These are phyloP conservation scores for Cucumis sativus DNA, from an alignment of 306 rosid genomes.

Conservation along the genomic window Cucumber_9930_V3 NC_026659.2:26674501-26675000, in stretches of 20 bases:
- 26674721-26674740: not conserved
- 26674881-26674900: slow-evolving; percentile 2
- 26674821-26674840: not conserved
- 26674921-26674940: slow-evolving; percentile 4
- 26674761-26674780: not conserved
- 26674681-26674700: not conserved
- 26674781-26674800: slow-evolving; percentile 8
- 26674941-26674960: slow-evolving; percentile 5
- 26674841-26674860: not conserved
- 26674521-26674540: too few relatives aligned
- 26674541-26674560: too few relatives aligned
- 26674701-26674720: not conserved
- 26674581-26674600: too few relatives aligned
- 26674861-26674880: slow-evolving; percentile 1
- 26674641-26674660: not conserved
- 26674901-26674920: slow-evolving; percentile 13
- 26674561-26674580: too few relatives aligned
- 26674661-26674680: not conserved
- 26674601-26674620: too few relatives aligned
- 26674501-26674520: too few relatives aligned
- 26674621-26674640: not conserved
- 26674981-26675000: not conserved
- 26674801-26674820: slow-evolving; percentile 1
- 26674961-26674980: not conserved
- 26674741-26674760: not conserved